phyloP scores from a whole-genome alignment of 805 yeast species.

The Suhomyces sp. region DNA sequence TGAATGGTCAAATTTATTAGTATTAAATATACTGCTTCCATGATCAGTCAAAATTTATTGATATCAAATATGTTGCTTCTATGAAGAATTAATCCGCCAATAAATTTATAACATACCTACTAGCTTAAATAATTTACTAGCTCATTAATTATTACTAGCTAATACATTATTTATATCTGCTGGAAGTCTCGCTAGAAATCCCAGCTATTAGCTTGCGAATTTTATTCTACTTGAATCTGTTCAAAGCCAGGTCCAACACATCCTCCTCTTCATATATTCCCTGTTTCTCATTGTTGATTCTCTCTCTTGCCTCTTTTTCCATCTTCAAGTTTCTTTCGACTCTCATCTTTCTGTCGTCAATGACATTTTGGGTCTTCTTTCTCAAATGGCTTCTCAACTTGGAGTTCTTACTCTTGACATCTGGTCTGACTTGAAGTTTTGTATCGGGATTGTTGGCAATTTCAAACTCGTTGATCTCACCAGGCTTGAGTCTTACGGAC shows the following conservation, averaged over 20 bases:
- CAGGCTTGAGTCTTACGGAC: slow-evolving; percentile 59
- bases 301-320: slow-evolving; percentile 70
- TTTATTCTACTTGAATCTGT: slow-evolving; percentile 47
- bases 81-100: too few relatives aligned
- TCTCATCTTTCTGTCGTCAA: slow-evolving; percentile 79
- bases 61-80: too few relatives aligned
- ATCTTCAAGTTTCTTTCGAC: slow-evolving; percentile 68
- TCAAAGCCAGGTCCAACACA: slow-evolving; percentile 46
- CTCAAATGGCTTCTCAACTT: slow-evolving; percentile 75
- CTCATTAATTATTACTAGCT: too few relatives aligned
- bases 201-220: too few relatives aligned
- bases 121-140: too few relatives aligned
- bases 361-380: slow-evolving; percentile 79
- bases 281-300: slow-evolving; percentile 40
- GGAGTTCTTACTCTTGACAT: slow-evolving; percentile 77
- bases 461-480: slow-evolving; percentile 45
- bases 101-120: too few relatives aligned
- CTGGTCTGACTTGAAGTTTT: slow-evolving; percentile 61
- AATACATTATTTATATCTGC: too few relatives aligned
- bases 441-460: slow-evolving; percentile 33
- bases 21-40: too few relatives aligned
- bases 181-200: too few relatives aligned
- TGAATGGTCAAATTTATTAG: too few relatives aligned
- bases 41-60: too few relatives aligned
- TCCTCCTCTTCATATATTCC: slow-evolving; percentile 56